A percentile compares a stretch with the other conserved stretches of the same genome.
Conservation (phyloP, 768 basidiomycete genomes). For the Boletus vermiculosoides region DNA sequence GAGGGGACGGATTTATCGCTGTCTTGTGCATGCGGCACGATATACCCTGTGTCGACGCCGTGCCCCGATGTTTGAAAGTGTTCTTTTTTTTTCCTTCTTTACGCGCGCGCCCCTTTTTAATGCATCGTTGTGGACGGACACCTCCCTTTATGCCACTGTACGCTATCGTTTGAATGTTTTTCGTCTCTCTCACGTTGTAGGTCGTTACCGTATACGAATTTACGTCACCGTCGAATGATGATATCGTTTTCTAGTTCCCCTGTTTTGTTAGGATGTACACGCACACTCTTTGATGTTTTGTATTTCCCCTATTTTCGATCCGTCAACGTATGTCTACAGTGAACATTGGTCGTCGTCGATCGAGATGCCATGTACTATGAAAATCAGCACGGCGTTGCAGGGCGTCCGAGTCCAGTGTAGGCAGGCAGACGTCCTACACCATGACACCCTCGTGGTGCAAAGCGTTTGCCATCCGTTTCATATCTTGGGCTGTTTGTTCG, state of each 20-base stretch:
- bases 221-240: neutral
- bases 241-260: neutral
- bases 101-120: neutral
- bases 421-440: no score
- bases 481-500: neutral
- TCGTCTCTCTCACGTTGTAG: neutral
- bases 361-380: no score
- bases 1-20: neutral
- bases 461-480: no score
- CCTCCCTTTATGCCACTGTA: neutral
- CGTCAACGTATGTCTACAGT: no score
- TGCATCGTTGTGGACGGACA: conserved; percentile 8
- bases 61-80: neutral
- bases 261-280: no score
- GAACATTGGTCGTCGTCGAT: no score
- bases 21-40: no score
- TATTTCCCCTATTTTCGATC: no score
- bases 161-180: neutral
- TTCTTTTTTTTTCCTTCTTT: neutral
- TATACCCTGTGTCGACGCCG: neutral
- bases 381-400: no score
- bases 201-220: conserved; percentile 27
- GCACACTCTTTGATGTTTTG: no score
- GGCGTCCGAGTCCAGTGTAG: no score
- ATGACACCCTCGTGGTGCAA: no score